Conservation (phyloP, 2,329 filamentous ascomycete species). For the Graphilbum sp. region DNA sequence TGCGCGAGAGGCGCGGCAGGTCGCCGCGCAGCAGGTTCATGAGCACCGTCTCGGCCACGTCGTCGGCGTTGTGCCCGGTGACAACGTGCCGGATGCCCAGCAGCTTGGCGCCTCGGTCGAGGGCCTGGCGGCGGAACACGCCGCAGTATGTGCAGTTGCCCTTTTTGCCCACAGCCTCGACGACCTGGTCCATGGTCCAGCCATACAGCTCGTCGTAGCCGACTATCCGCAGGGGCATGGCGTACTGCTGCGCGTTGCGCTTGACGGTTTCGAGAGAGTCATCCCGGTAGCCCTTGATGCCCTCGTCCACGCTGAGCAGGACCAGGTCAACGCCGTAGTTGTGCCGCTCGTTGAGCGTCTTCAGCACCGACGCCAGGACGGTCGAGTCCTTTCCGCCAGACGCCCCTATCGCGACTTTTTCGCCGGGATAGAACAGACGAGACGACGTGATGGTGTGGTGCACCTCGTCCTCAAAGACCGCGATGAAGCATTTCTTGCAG, state of each 20-base stretch:
- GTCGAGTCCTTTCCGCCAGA: conserved; percentile 97
- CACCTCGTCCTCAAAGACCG: conserved; percentile 79
- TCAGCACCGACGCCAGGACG: conserved; percentile 83
- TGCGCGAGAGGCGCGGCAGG: conserved; percentile 68
- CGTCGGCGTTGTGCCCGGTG: conserved; percentile 94
- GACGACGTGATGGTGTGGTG: conserved; percentile 81
- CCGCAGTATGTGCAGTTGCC: conserved; percentile 98
- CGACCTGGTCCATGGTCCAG: conserved; percentile 99
- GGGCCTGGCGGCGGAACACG: conserved; percentile 83
- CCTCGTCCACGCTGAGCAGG: conserved; percentile 86
- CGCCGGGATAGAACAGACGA: conserved; percentile 66
- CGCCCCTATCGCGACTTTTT: conserved; percentile 83
- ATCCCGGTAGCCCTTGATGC: conserved; percentile 92
- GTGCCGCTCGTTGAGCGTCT: conserved; percentile 83
- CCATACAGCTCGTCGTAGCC: conserved; percentile 90
- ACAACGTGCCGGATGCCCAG: conserved; percentile 85
- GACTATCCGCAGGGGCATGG: conserved; percentile 80
- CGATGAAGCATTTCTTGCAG: conserved; percentile 76
- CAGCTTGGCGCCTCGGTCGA: conserved; percentile 81
- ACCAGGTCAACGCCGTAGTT: conserved; percentile 74
- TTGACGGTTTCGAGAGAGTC: conserved; percentile 95
- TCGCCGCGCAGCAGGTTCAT: conserved; percentile 95
- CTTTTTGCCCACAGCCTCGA: conserved; percentile 91
- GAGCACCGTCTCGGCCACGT: conserved; percentile 90
- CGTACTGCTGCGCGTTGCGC: conserved; percentile 78